These are phyloP conservation scores for Cutaneotrichosporon mucoides DNA, from an alignment of 1,284 basidiomycete species.

Conservation along the genomic window DNA sequence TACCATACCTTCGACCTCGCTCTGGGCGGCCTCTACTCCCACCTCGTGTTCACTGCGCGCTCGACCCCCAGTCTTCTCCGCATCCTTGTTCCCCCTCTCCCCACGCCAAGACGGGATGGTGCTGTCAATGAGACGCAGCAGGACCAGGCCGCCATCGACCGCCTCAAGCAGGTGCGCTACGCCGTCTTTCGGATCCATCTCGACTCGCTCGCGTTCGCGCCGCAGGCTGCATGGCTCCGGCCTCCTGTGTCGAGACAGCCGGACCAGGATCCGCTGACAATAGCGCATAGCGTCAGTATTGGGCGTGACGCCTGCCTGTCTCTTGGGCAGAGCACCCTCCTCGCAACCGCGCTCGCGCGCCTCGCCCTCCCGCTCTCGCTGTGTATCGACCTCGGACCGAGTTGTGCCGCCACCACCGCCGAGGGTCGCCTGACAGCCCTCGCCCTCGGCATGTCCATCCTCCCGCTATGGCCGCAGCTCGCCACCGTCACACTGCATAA, in stretches of 20 bases:
- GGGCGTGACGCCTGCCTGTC: background rate
- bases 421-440: background rate
- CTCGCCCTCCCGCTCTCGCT: background rate
- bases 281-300: background rate
- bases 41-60: background rate
- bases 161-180: background rate
- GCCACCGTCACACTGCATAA: background rate
- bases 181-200: background rate
- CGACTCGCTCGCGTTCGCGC: background rate
- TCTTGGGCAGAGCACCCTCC: background rate
- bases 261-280: background rate
- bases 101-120: background rate
- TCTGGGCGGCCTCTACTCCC: background rate
- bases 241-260: too few species aligned
- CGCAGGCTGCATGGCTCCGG: background rate
- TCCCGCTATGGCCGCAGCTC: background rate
- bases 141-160: background rate
- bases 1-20: background rate
- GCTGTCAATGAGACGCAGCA: background rate
- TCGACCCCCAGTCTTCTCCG: background rate
- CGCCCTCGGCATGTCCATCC: background rate
- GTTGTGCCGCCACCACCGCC: background rate
- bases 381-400: constrained; percentile 1
- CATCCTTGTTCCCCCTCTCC: background rate
- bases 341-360: background rate